phyloP scores from a whole-genome alignment of 305 asterid species.

The Plantago rigida region DNA sequence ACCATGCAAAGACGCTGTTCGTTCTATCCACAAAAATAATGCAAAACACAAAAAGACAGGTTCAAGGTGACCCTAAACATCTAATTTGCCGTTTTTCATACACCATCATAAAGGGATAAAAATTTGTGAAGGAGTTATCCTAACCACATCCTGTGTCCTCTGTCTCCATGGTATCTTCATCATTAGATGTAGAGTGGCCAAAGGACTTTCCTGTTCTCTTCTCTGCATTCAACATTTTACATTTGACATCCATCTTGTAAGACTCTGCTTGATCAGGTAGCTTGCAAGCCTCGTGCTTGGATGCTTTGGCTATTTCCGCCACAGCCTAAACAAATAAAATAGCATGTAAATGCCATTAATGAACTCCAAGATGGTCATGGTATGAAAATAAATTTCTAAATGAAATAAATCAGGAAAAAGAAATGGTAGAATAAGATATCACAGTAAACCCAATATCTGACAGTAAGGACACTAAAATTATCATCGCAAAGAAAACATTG shows the following conservation, averaged over 20 bases:
- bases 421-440: conserved; percentile 1
- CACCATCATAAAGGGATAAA: too few relatives aligned
- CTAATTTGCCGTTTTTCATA: background rate
- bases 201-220: conserved; percentile 29
- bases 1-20: background rate
- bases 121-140: conserved; percentile 14
- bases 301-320: conserved; percentile 73
- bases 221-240: conserved; percentile 34
- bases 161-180: conserved; percentile 25
- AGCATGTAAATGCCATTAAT: too few relatives aligned
- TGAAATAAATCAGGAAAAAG: conserved; percentile 8
- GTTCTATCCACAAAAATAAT: background rate
- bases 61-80: conserved; percentile 17
- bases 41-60: conserved; percentile 9
- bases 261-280: conserved; percentile 56
- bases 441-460: conserved; percentile 5
- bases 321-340: conserved; percentile 53
- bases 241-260: conserved; percentile 39
- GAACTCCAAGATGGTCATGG: too few relatives aligned
- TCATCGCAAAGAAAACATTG: conserved; percentile 14
- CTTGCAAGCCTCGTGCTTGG: conserved; percentile 61
- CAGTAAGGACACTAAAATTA: background rate
- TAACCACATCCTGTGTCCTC: conserved; percentile 32
- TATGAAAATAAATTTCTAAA: conserved; percentile 13
- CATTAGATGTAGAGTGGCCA: conserved; percentile 12